Conservation (phyloP, 1,284 basidiomycete genomes). For the Anthracocystis panici-leucophaei region DNA sequence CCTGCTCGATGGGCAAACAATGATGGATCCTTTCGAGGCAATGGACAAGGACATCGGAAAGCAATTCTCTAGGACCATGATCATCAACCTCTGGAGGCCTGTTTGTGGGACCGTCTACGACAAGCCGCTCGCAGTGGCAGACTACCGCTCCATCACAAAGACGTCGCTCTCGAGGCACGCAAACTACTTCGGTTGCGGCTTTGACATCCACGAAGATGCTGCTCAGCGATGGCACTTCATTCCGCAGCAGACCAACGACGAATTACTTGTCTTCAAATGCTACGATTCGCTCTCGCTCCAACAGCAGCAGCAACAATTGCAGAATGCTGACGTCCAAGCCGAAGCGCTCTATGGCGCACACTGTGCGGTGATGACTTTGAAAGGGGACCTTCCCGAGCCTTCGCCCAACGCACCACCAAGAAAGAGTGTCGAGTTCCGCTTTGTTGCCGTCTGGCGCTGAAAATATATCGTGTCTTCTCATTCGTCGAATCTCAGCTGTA, state of each 20-base stretch:
- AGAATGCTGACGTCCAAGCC: neutral
- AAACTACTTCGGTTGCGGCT: constrained; percentile 35
- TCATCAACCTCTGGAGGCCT: constrained; percentile 36
- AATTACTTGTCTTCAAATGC: constrained; percentile 35
- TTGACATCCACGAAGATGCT: constrained; percentile 25
- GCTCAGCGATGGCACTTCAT: constrained; percentile 33
- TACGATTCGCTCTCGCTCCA: constrained; percentile 36
- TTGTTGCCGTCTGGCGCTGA: constrained; percentile 40
- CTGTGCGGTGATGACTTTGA: constrained; percentile 26
- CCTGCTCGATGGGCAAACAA: neutral
- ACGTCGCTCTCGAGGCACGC: constrained; percentile 18
- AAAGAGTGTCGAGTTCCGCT: constrained; percentile 40
- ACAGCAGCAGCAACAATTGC: constrained; percentile 16
- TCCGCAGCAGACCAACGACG: constrained; percentile 38
- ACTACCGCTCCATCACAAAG: constrained; percentile 21
- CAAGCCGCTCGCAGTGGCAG: constrained; percentile 34
- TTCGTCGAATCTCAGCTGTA: neutral
- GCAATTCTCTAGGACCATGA: constrained; percentile 24
- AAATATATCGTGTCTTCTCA: neutral
- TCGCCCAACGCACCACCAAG: constrained; percentile 24
- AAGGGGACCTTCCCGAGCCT: constrained; percentile 17
- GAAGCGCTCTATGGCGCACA: constrained; percentile 42
- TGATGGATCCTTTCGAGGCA: constrained; percentile 15
- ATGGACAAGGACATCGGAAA: constrained; percentile 12
- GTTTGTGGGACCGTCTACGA: constrained; percentile 33